Evolutionary conservation across 23 red algal genomes (phyloP), one percentile per base, ranked within the genome.

Genomic region (Gracilaria caudata): DNA sequence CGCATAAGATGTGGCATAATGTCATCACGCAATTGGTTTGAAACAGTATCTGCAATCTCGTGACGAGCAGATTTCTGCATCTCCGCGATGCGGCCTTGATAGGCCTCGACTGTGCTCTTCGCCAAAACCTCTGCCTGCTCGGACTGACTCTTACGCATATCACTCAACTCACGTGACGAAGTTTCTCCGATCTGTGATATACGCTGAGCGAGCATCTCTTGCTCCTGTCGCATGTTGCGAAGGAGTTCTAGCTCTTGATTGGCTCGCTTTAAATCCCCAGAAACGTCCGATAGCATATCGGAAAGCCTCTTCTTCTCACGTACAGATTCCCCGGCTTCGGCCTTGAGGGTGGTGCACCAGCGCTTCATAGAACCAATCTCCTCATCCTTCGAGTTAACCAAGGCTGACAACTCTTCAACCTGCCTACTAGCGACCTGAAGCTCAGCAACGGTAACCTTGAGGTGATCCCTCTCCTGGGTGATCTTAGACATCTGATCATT

Each of bases 281-380:
- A 74, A 2, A 89, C 85, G 20, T 89, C 85, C 3, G 85, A 33
- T 8, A 89, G 72, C 85, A 89, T 79, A 23, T 89, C 85, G 39
- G 85, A 78, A 47, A 89, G 85, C 20, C 73, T 44, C 56, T 89
- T 89, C 85, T 89, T 89, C 55, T 89, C 85, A 26, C 85, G 85
- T 2, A 68, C 44, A 0, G 85, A 68, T 24, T 77, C 85, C 5
- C 64, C 85, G 20, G 74, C 55, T 28, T 89, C 85, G 20, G 51
- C 72, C 85, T 89, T 89, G 41, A 77, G n/a, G 12, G 53, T 63
- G 11, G 85, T 79, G 12, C 55, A 77, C 38, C 63, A 75, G 33
- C 85, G 70, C 29, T 59, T 78, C 38, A 79, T 89, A 19, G 68
- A 55, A 8, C 46, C 39, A 63, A 89, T 23, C 35, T 63, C 55